Conservation (phyloP, 352 stramenopile genomes). For the Phytopythium ostracodes region DNA sequence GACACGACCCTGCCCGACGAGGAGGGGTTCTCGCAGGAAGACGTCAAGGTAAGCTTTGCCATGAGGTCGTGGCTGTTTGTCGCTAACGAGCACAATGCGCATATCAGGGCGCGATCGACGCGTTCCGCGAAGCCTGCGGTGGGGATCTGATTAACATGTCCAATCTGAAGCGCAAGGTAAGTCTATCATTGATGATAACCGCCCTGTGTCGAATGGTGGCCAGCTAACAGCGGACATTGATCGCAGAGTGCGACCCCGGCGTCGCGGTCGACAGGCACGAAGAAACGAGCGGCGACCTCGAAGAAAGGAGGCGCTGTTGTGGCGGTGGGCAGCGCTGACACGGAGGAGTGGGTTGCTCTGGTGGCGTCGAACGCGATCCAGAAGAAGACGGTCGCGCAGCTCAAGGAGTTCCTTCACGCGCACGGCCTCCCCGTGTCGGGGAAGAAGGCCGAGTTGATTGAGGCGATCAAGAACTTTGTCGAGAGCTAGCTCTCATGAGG, state of each 20-base stretch:
- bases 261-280: constrained; percentile 23
- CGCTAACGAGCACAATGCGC: not conserved
- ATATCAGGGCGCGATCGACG: constrained; percentile 36
- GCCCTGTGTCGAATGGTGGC: not conserved
- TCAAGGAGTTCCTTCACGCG: constrained; percentile 63
- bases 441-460: constrained; percentile 65
- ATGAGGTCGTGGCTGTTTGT: too few species aligned
- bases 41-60: constrained; percentile 68
- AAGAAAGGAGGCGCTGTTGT: constrained; percentile 16
- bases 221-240: not conserved
- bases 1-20: constrained; percentile 72
- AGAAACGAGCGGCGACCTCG: constrained; percentile 31
- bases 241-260: constrained; percentile 22
- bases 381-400: constrained; percentile 68
- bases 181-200: not conserved
- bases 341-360: constrained; percentile 44
- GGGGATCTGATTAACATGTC: constrained; percentile 46
- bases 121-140: constrained; percentile 44
- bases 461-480: constrained; percentile 43
- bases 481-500: constrained; percentile 10
- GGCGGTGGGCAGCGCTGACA: constrained; percentile 38
- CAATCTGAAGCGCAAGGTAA: constrained; percentile 50
- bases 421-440: constrained; percentile 38
- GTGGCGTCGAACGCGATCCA: constrained; percentile 43
- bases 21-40: constrained; percentile 58